Evolutionary conservation across 2,329 filamentous ascomycete species (phyloP).

Genomic region (Sporothrix sp.): DNA sequence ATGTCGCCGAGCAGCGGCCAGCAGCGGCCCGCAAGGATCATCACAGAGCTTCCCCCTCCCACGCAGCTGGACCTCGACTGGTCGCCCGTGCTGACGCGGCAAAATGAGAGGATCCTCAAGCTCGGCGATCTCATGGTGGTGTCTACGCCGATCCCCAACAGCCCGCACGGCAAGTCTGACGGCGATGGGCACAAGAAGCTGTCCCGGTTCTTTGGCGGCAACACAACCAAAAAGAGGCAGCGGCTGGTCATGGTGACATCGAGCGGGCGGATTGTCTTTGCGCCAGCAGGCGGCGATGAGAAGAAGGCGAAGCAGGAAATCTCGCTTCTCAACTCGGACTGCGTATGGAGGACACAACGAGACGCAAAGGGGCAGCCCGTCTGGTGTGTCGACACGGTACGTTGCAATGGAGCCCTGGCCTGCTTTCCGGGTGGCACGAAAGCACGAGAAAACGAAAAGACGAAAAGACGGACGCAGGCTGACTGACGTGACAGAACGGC

Average conservation of each 20-base stretch:
- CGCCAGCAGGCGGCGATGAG: constrained; percentile 84
- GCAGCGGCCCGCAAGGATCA: constrained; percentile 64
- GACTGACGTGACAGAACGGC: constrained; percentile 52
- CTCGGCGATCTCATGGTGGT: constrained; percentile 83
- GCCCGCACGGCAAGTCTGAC: constrained; percentile 57
- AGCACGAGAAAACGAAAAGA: too few relatives aligned
- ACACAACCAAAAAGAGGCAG: constrained; percentile 84
- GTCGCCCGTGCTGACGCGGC: constrained; percentile 86
- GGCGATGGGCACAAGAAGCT: constrained; percentile 75
- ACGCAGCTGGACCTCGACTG: constrained; percentile 96
- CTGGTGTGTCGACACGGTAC: constrained; percentile 90
- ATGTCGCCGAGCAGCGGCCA: constrained; percentile 31
- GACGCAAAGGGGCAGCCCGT: constrained; percentile 81
- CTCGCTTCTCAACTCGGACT: constrained; percentile 67
- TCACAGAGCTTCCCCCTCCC: constrained; percentile 92
- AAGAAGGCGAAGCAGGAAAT: constrained; percentile 93
- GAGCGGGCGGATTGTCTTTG: constrained; percentile 79
- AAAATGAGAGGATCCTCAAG: constrained; percentile 89
- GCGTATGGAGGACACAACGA: constrained; percentile 66
- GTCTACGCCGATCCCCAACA: constrained; percentile 66
- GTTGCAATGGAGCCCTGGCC: constrained; percentile 26
- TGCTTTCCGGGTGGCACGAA: too few relatives aligned
- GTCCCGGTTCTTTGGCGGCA: constrained; percentile 85
- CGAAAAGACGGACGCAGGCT: too few relatives aligned
- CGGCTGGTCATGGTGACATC: constrained; percentile 92